Evolutionary conservation across 2,329 filamentous ascomycete genomes (phyloP).

Genomic region (Paraphaeosphaeria sporulosa): DNA sequence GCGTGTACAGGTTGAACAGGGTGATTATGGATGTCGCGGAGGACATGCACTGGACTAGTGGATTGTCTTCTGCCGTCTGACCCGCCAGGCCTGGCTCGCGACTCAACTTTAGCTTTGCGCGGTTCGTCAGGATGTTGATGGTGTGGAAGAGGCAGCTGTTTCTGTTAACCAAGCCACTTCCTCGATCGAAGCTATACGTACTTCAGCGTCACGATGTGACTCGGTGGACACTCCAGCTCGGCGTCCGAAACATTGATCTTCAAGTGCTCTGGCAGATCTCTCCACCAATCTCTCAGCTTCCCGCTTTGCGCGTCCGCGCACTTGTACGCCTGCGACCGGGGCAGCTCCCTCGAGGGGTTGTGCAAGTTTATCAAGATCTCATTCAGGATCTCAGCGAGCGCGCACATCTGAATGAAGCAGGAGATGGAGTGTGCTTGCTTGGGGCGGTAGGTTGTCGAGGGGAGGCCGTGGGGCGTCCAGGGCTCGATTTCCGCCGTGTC

Average conservation of each 20-base stretch:
- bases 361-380: constrained; percentile 19
- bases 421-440: constrained; percentile 21
- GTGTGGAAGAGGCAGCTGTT: constrained; percentile 20
- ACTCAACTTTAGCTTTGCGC: constrained; percentile 19
- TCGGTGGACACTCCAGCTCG: constrained; percentile 17
- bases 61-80: constrained; percentile 15
- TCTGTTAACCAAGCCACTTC: background rate
- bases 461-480: constrained; percentile 19
- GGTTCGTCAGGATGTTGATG: constrained; percentile 20
- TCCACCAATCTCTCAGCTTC: constrained; percentile 20
- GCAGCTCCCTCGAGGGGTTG: constrained; percentile 12
- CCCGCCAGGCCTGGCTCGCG: constrained; percentile 12
- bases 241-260: constrained; percentile 16
- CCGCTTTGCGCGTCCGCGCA: constrained; percentile 13
- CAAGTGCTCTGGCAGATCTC: constrained; percentile 19
- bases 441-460: constrained; percentile 12
- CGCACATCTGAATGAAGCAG: constrained; percentile 22
- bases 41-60: constrained; percentile 20
- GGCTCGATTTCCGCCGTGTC: constrained; percentile 21
- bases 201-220: constrained; percentile 21
- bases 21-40: constrained; percentile 21
- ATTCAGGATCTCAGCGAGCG: constrained; percentile 21
- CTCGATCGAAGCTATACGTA: background rate
- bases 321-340: constrained; percentile 11
- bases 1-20: constrained; percentile 18